These are phyloP conservation scores for Aspergillus cristatus DNA, from an alignment of 495 filamentous ascomycete genomes.

Conservation along the genomic window DNA sequence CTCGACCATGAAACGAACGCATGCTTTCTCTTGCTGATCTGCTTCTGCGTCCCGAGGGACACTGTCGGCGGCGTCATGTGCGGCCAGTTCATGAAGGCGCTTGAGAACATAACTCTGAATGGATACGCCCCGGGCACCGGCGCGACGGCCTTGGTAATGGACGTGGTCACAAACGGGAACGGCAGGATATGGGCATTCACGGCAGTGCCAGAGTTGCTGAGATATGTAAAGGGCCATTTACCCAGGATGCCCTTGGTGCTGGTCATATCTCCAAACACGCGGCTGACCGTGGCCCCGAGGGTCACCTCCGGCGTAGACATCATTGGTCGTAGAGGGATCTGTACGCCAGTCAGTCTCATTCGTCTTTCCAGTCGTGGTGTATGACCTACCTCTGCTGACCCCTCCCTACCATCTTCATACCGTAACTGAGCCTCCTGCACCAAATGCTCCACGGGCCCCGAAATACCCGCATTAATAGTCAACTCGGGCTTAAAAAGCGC, in stretches of 20 bases:
- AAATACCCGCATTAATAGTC: constrained; percentile 22
- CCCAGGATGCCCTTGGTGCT: constrained; percentile 20
- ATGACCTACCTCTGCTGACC: constrained; percentile 15
- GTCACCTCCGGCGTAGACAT: constrained; percentile 18
- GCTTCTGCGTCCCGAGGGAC: constrained; percentile 20
- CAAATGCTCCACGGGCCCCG: constrained; percentile 18
- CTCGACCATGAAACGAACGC: constrained; percentile 29
- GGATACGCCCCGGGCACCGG: constrained; percentile 27
- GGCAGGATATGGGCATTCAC: constrained; percentile 23
- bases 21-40: constrained; percentile 21
- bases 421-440: constrained; percentile 12
- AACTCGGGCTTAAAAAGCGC: constrained; percentile 14
- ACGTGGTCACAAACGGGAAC: constrained; percentile 18
- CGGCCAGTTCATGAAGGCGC: constrained; percentile 19
- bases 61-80: constrained; percentile 20
- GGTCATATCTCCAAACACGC: constrained; percentile 17
- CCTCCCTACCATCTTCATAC: constrained; percentile 18
- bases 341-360: constrained; percentile 1
- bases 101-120: constrained; percentile 21
- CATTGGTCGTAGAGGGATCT: constrained; percentile 24
- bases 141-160: constrained; percentile 18
- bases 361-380: too few relatives aligned
- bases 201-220: constrained; percentile 21
- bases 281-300: constrained; percentile 24
- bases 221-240: constrained; percentile 20